Percentiles rank a stretch among this genome's conserved stretches.
These are phyloP conservation scores for Rugonectria rugulosa DNA, from an alignment of 2,329 filamentous ascomycete genomes.

Conservation along the genomic window DNA sequence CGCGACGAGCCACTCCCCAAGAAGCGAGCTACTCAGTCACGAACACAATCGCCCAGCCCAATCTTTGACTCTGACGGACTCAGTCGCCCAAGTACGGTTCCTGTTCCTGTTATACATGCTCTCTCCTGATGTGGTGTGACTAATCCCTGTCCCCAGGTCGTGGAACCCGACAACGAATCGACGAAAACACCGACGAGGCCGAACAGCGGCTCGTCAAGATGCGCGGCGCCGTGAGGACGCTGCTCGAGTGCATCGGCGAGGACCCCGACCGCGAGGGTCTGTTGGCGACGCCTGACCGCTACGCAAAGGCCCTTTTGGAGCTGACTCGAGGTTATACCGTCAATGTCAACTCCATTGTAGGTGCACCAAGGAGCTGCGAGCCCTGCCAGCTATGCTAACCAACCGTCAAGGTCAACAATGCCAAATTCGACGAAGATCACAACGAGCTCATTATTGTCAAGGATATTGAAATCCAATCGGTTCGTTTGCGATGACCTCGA, in stretches of 20 bases:
- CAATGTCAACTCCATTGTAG: too few species aligned
- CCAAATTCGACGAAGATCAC: conserved; percentile 92
- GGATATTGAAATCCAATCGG: conserved; percentile 92
- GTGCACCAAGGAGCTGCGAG: too few species aligned
- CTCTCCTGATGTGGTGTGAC: conserved; percentile 16
- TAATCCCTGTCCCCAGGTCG: conserved; percentile 51
- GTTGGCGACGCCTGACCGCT: conserved; percentile 78
- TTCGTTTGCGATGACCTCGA: conserved; percentile 89
- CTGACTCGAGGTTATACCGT: conserved; percentile 98
- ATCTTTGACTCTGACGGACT: conserved; percentile 69
- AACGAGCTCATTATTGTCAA: conserved; percentile 98
- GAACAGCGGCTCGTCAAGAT: conserved; percentile 64
- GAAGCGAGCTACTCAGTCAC: conserved; percentile 39
- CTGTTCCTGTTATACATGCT: not conserved
- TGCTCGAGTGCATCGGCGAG: conserved; percentile 74
- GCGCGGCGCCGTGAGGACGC: conserved; percentile 68
- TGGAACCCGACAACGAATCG: conserved; percentile 70
- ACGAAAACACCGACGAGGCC: conserved; percentile 57
- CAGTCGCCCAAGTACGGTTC: conserved; percentile 60
- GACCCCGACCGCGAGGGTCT: conserved; percentile 72
- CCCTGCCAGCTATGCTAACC: too few species aligned
- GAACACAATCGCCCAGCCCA: conserved; percentile 54
- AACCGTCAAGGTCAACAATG: not conserved
- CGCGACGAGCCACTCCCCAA: conserved; percentile 59
- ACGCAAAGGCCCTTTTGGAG: conserved; percentile 94